Conservation (phyloP, 208 protist genomes). For the Naegleria fowleri region DNA sequence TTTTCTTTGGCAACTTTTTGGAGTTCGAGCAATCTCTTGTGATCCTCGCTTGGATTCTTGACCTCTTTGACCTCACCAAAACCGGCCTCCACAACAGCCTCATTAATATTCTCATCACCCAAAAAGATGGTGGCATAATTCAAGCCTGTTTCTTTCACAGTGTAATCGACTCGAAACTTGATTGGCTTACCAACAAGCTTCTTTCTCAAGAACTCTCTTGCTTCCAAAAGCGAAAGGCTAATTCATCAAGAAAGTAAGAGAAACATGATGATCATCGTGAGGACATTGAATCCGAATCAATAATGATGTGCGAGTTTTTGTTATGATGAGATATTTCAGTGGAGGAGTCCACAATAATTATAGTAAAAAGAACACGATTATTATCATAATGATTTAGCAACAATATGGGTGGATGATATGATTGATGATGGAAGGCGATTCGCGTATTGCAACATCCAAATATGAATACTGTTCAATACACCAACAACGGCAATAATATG, state of each 20-base stretch:
- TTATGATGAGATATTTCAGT: no score
- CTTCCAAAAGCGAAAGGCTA: constrained; percentile 51
- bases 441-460: no score
- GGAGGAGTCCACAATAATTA: no score
- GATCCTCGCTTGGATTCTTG: not conserved
- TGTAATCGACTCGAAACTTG: constrained; percentile 33
- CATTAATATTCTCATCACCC: not conserved
- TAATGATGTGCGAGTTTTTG: not conserved
- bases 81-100: not conserved
- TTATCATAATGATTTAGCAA: not conserved
- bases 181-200: constrained; percentile 42
- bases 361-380: no score
- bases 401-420: not conserved
- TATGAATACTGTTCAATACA: no score
- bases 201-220: constrained; percentile 46
- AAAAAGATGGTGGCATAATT: constrained; percentile 26
- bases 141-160: not conserved
- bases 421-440: no score
- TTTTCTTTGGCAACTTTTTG: constrained; percentile 30
- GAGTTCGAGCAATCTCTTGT: not conserved
- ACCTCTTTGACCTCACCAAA: not conserved
- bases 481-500: no score
- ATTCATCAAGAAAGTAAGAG: not conserved
- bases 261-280: not conserved
- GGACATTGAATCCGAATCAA: not conserved